Evolutionary conservation across 1,139 yeast species (phyloP), one percentile per base, ranked within the genome.

Genomic region (Casaregolazyma suthepensis): DNA sequence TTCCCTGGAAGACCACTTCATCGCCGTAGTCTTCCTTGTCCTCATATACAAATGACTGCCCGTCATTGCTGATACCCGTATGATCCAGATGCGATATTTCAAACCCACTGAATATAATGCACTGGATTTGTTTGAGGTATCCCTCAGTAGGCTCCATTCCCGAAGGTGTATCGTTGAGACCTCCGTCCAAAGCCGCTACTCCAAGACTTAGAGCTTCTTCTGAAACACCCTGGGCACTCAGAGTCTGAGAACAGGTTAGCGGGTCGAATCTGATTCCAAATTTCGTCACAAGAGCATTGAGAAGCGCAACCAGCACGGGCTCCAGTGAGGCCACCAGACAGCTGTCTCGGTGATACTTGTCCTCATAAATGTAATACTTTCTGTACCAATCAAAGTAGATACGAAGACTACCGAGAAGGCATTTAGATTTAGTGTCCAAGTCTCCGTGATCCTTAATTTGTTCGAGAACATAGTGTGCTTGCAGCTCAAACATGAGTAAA

Each of bases 141-240:
- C 7, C 9, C 40, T 45, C n/a, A 44, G 35, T 42, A 31, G 15
- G 53, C 18, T 5, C 60, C 63, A 44, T 53, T 50, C 49, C 49
- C 5, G 51, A 48, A 1, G 63, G 63, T 18, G 55, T 52, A 35
- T 60, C 63, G 37, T 52, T 55, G 15, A 60, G 49, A 1, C 52
- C 48, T 9, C 48, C 48, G 29, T 44, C 31, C 31, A 52, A 18
- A 3, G 47, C 52, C 13, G 52, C 44, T 3, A 50, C 38, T 13
- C 52, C 55, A 15, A 52, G 45, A 29, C 52, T 40, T 29, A 50
- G 53, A n/a, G 26, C 23, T 42, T 54, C 57, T 22, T 54, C 45
- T 35, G 47, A 29, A 6, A 46, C 54, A 7, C 43, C 22, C 37
- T 46, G 52, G 17, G 51, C 49, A 12, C 49, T 37, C 7, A 35